These are phyloP conservation scores for Phytophthora podocarpi DNA, from an alignment of 352 stramenopile species.

Conservation along the genomic window DNA sequence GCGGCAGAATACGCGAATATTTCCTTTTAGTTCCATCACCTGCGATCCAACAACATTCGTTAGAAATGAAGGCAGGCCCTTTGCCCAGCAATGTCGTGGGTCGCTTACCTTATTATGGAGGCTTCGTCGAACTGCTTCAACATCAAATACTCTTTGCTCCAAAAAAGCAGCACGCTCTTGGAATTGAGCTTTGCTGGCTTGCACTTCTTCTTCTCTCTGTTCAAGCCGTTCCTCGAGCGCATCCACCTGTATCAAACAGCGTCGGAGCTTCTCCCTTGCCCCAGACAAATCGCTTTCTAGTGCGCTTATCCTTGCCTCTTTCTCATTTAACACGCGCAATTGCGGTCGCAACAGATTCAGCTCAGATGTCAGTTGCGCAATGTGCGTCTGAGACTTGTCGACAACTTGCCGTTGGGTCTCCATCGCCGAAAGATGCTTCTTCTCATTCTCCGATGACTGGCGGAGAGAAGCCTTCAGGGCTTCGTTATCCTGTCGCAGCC, in stretches of 20 bases:
- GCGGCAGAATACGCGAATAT: conserved; percentile 96
- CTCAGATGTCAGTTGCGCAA: conserved; percentile 43
- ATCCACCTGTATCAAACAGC: conserved; percentile 31
- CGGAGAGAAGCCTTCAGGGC: conserved; percentile 37
- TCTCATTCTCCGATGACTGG: conserved; percentile 41
- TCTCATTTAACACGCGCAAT: conserved; percentile 37
- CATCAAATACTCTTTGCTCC: conserved; percentile 60
- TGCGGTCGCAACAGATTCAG: conserved; percentile 32
- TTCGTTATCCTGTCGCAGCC: conserved; percentile 48
- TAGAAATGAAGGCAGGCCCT: not conserved
- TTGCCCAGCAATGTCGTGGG: not conserved
- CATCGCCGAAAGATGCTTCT: conserved; percentile 29
- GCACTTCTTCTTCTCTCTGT: conserved; percentile 34
- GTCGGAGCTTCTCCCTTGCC: conserved; percentile 42
- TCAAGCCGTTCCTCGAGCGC: conserved; percentile 45
- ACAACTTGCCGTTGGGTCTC: conserved; percentile 29
- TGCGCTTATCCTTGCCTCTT: conserved; percentile 40
- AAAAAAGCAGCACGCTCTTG: conserved; percentile 41
- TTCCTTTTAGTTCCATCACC: conserved; percentile 97
- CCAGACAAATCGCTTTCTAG: conserved; percentile 44
- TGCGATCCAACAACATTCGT: conserved; percentile 24
- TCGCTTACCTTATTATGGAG: conserved; percentile 83
- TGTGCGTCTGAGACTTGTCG: conserved; percentile 35
- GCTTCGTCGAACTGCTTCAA: conserved; percentile 73
- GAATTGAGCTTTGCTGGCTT: conserved; percentile 33